Conservation (phyloP, 805 yeast species). For the Lipomyces sp. region DNA sequence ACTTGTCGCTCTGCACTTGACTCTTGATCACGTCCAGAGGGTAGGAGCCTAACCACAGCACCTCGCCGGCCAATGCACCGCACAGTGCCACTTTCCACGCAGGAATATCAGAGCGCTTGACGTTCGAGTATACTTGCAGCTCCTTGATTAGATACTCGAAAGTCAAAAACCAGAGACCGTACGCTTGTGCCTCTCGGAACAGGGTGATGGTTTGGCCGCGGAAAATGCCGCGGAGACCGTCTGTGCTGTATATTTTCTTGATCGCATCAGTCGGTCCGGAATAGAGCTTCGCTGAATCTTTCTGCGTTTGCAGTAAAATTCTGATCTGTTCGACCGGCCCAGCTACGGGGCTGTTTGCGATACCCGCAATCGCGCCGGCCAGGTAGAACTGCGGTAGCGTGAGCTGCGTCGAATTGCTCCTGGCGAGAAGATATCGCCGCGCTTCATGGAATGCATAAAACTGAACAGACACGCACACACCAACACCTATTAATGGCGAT, state of each 20-base stretch:
- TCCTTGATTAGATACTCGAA: conserved; percentile 53
- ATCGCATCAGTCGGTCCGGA: conserved; percentile 75
- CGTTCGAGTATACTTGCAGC: conserved; percentile 28
- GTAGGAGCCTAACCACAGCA: conserved; percentile 31
- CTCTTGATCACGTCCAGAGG: conserved; percentile 93
- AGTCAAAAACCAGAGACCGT: conserved; percentile 70
- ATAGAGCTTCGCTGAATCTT: conserved; percentile 46
- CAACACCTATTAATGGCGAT: conserved; percentile 79
- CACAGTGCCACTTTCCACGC: conserved; percentile 81
- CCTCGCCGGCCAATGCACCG: conserved; percentile 89
- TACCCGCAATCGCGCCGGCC: conserved; percentile 91
- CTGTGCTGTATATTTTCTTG: conserved; percentile 50
- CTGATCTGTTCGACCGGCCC: conserved; percentile 94
- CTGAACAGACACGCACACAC: conserved; percentile 65
- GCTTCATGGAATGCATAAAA: conserved; percentile 92
- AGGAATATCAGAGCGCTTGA: conserved; percentile 68
- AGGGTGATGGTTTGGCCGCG: conserved; percentile 82
- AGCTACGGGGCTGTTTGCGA: conserved; percentile 64
- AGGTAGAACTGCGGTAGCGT: conserved; percentile 65
- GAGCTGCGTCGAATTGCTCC: conserved; percentile 39
- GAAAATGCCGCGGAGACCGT: conserved; percentile 63
- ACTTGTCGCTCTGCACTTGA: conserved; percentile 72
- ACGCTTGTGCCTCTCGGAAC: conserved; percentile 75
- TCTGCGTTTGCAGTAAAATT: conserved; percentile 88
- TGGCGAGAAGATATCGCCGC: conserved; percentile 66